Conservation (phyloP, 768 basidiomycete genomes). For the Lentinula sp. region DNA sequence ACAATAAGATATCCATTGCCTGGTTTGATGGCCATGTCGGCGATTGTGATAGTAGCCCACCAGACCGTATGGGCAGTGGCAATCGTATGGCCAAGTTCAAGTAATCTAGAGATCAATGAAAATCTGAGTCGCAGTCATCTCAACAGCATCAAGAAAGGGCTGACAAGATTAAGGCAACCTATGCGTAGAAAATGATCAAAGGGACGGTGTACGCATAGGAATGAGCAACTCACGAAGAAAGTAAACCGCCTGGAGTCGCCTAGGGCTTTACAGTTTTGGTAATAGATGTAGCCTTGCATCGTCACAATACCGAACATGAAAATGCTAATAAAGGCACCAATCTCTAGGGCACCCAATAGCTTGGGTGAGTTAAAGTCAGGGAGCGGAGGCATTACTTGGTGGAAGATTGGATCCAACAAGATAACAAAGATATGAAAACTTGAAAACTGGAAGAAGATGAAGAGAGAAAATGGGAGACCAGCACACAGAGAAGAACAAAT, state of each 20-base stretch:
- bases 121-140: not conserved
- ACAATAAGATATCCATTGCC: not conserved
- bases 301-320: slow-evolving; percentile 1
- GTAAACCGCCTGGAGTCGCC: not conserved
- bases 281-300: not conserved
- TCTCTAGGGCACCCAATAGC: slow-evolving; percentile 2
- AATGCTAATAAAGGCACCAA: not conserved
- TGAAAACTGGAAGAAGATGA: not conserved
- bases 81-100: slow-evolving; percentile 7
- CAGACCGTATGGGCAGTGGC: slow-evolving; percentile 5
- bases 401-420: not conserved
- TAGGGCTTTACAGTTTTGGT: not conserved
- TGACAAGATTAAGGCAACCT: slow-evolving; percentile 1
- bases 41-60: slow-evolving; percentile 7
- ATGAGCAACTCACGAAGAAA: not conserved
- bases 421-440: not conserved
- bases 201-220: not conserved
- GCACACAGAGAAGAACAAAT: not conserved
- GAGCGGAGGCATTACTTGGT: not conserved
- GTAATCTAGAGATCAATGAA: not conserved
- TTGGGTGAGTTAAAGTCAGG: not conserved
- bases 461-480: not conserved
- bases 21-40: slow-evolving; percentile 1
- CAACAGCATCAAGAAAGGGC: not conserved
- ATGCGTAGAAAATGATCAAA: not conserved